phyloP scores from a whole-genome alignment of 2,329 filamentous ascomycete genomes.

The Colletotrichum sp. region DNA sequence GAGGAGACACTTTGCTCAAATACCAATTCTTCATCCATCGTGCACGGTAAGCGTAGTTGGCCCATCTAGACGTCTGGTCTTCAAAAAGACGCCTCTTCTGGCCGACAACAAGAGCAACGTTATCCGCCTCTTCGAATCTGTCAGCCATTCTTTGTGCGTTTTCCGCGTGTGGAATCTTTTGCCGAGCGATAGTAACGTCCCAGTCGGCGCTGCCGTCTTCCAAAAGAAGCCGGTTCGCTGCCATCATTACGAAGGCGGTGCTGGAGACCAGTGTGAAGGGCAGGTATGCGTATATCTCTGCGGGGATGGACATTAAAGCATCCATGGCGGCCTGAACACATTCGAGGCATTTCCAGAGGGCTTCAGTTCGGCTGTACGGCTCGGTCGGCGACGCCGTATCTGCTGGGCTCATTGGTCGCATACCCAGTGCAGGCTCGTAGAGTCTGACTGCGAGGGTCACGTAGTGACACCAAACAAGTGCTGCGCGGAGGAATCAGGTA shows the following conservation, averaged over 20 bases:
- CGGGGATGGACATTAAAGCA: constrained; percentile 28
- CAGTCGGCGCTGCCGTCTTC: constrained; percentile 39
- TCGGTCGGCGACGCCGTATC: constrained; percentile 15
- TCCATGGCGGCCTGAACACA: constrained; percentile 29
- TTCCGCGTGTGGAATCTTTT: constrained; percentile 35
- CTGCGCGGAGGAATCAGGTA: constrained; percentile 22
- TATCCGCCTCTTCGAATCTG: constrained; percentile 34
- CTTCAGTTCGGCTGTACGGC: constrained; percentile 34
- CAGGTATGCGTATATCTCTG: constrained; percentile 28
- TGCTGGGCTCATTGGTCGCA: constrained; percentile 23
- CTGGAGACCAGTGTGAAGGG: constrained; percentile 33
- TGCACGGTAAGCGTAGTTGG: constrained; percentile 37
- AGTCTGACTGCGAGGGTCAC: constrained; percentile 35
- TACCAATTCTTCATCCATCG: constrained; percentile 48
- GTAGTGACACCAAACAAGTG: constrained; percentile 38
- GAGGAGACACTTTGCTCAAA: constrained; percentile 17
- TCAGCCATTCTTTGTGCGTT: constrained; percentile 31
- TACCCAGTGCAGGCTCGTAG: constrained; percentile 40
- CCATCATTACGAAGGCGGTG: constrained; percentile 38
- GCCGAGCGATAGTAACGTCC: constrained; percentile 36
- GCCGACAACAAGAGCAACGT: constrained; percentile 24
- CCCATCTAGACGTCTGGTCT: constrained; percentile 33
- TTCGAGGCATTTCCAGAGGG: constrained; percentile 41
- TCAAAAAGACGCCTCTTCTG: constrained; percentile 30
- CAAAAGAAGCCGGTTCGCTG: constrained; percentile 38